Conservation (phyloP, 441 rosid species). For the Aleurites moluccanus region DNA sequence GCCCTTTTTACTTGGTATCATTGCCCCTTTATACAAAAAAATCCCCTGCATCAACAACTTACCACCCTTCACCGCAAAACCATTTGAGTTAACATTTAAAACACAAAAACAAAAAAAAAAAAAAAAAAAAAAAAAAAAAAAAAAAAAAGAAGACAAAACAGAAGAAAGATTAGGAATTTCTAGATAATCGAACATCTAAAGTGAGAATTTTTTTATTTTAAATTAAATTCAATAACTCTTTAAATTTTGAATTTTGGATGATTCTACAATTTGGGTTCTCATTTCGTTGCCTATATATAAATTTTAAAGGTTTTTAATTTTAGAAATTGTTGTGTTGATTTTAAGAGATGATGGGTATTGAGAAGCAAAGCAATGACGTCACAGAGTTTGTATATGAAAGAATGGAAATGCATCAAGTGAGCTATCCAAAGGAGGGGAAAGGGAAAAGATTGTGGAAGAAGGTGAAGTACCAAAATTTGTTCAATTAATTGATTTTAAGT, state of each 20-base stretch:
- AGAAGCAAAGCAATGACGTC: constrained; percentile 26
- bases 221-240: neutral
- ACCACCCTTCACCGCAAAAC: too few relatives aligned
- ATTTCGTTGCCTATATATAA: neutral
- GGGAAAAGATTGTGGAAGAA: constrained; percentile 81
- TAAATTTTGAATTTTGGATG: neutral
- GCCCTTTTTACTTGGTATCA: too few relatives aligned
- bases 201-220: neutral
- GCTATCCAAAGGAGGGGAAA: constrained; percentile 46
- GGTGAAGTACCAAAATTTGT: constrained; percentile 83
- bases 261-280: neutral
- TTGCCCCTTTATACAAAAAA: too few relatives aligned
- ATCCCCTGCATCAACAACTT: too few relatives aligned
- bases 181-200: neutral
- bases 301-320: neutral
- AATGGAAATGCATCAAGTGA: constrained; percentile 32
- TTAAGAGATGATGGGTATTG: constrained; percentile 33
- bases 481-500: too few relatives aligned
- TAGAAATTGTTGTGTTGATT: neutral
- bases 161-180: neutral
- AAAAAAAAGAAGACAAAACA: neutral
- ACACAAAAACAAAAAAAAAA: too few relatives aligned
- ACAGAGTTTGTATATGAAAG: constrained; percentile 36
- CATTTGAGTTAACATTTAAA: too few relatives aligned
- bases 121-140: too few relatives aligned